Evolutionary conservation across 306 rosid species (phyloP).

Genomic region (Cicer judaicum): DNA sequence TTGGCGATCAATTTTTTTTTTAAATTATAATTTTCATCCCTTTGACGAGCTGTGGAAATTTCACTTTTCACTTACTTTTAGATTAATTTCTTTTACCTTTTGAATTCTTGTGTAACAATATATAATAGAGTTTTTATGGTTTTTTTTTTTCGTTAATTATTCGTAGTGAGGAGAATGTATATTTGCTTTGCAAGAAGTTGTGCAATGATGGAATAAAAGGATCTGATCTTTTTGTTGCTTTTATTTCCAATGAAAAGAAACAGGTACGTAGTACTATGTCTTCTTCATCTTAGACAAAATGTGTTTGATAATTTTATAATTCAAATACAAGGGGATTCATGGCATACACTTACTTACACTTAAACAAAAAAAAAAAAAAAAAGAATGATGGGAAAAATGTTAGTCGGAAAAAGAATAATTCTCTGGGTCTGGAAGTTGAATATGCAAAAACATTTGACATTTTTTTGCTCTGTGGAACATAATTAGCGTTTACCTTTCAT

Average conservation of each 20-base stretch:
- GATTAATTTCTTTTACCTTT: neutral
- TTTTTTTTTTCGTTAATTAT: neutral
- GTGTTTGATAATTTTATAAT: neutral
- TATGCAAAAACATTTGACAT: constrained; percentile 10
- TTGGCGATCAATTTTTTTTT: neutral
- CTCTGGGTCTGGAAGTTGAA: neutral
- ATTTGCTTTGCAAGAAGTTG: constrained; percentile 77
- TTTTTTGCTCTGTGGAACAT: neutral
- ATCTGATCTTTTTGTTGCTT: constrained; percentile 76
- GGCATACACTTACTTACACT: neutral
- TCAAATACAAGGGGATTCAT: neutral
- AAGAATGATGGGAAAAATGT: too few species aligned
- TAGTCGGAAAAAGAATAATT: too few species aligned
- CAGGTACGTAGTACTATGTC: constrained; percentile 62
- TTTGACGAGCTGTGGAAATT: neutral
- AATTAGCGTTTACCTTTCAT: neutral
- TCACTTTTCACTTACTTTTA: neutral
- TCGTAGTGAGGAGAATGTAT: constrained; percentile 87
- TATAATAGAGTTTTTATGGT: neutral
- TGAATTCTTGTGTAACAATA: constrained; percentile 2
- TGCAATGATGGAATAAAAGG: constrained; percentile 57
- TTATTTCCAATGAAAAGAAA: constrained; percentile 81
- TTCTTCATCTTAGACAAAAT: constrained; percentile 4
- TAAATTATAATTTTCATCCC: neutral
- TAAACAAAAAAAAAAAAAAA: too few species aligned